phyloP scores from a whole-genome alignment of 768 basidiomycete species.

The Porphyrellus cyaneotinctus region DNA sequence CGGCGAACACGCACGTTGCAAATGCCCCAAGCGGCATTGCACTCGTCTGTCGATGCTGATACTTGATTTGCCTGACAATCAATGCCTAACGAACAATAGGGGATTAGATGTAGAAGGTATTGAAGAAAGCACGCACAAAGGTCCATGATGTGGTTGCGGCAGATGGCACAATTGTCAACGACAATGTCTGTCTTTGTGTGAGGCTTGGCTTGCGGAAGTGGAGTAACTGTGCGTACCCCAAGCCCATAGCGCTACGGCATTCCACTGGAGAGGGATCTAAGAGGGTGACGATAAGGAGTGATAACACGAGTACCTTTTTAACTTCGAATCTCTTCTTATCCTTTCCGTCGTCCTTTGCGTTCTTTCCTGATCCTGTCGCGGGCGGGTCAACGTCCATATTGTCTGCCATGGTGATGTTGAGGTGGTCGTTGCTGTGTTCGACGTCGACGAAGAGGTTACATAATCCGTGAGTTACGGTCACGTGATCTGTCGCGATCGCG shows the following conservation, averaged over 20 bases:
- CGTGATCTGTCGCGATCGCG: constrained; percentile 40
- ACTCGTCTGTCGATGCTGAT: constrained; percentile 93
- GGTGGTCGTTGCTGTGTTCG: background rate
- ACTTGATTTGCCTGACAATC: constrained; percentile 99
- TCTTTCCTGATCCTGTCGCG: constrained; percentile 37
- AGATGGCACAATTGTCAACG: constrained; percentile 99
- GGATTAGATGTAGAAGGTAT: constrained; percentile 1
- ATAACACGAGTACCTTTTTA: constrained; percentile 73
- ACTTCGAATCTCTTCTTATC: constrained; percentile 92
- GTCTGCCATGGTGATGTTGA: constrained; percentile 40
- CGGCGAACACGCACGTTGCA: constrained; percentile 66
- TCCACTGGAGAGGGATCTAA: constrained; percentile 64
- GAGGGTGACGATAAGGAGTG: background rate
- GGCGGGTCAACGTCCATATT: constrained; percentile 68
- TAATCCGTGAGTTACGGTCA: constrained; percentile 22
- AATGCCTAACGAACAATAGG: constrained; percentile 61
- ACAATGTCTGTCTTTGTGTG: constrained; percentile 71
- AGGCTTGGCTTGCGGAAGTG: constrained; percentile 4
- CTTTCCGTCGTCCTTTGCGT: constrained; percentile 53
- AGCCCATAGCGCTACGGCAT: constrained; percentile 96
- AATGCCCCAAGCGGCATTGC: constrained; percentile 98
- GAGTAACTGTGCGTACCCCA: constrained; percentile 64
- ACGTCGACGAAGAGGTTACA: constrained; percentile 4
- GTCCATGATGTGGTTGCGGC: constrained; percentile 99
- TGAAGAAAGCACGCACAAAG: constrained; percentile 64